These are phyloP conservation scores for Pulveroboletus frians DNA, from an alignment of 768 basidiomycete genomes.

Conservation along the genomic window DNA sequence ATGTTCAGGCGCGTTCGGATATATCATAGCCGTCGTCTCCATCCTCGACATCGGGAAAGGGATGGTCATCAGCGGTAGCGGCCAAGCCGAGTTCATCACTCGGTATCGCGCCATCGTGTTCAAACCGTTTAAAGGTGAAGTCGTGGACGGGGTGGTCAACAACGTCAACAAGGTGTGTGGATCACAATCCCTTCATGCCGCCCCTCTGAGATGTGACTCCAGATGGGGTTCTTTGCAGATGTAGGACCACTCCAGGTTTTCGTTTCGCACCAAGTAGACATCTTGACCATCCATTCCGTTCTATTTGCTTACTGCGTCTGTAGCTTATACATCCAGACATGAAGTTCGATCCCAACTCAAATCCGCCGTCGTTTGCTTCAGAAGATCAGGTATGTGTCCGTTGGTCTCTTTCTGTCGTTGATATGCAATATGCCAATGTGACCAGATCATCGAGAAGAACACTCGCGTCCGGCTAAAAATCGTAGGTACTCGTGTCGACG, in stretches of 20 bases:
- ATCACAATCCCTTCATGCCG: not conserved
- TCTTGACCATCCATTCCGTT: conserved; percentile 19
- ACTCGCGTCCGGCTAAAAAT: conserved; percentile 91
- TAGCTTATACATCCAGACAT: conserved; percentile 93
- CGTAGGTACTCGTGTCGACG: conserved; percentile 96
- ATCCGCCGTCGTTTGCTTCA: conserved; percentile 93
- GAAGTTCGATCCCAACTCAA: conserved; percentile 92
- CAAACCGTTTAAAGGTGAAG: conserved; percentile 99
- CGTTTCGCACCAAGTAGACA: conserved; percentile 83
- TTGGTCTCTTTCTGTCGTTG: not conserved
- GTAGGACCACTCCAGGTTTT: conserved; percentile 94
- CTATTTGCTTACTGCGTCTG: conserved; percentile 3
- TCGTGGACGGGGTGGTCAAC: conserved; percentile 92
- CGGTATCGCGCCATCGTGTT: conserved; percentile 96
- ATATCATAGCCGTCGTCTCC: conserved; percentile 88
- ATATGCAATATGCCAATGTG: not conserved
- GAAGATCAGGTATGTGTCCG: conserved; percentile 66
- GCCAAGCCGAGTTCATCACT: conserved; percentile 94
- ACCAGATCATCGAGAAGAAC: conserved; percentile 87
- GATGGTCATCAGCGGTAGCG: conserved; percentile 85
- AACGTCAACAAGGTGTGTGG: conserved; percentile 86
- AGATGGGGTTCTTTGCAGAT: conserved; percentile 99
- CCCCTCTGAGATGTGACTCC: conserved; percentile 1
- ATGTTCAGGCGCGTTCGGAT: conserved; percentile 92
- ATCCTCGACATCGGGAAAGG: conserved; percentile 91